Evolutionary conservation across 2,329 filamentous ascomycete genomes (phyloP).

Genomic region (Stachybotrys elegans): DNA sequence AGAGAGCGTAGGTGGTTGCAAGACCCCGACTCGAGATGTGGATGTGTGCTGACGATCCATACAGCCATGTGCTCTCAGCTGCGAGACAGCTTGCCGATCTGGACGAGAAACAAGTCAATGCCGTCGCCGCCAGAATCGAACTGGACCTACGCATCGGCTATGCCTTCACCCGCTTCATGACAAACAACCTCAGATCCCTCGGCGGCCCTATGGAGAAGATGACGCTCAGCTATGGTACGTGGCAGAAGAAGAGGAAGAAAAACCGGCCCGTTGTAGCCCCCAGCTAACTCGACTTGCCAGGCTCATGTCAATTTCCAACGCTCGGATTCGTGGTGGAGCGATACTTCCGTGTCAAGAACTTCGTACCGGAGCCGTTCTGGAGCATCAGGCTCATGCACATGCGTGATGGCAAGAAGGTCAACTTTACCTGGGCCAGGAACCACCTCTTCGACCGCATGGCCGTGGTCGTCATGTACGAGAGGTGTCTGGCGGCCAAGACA

Average conservation of each 20-base stretch:
- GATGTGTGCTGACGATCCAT: conserved; percentile 6
- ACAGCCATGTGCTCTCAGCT: conserved; percentile 78
- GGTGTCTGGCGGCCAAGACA: conserved; percentile 69
- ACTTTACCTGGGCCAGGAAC: conserved; percentile 76
- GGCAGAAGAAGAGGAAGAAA: not conserved
- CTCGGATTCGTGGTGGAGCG: conserved; percentile 95
- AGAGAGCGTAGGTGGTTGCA: conserved; percentile 66
- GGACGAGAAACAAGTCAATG: conserved; percentile 81
- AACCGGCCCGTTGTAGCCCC: not conserved
- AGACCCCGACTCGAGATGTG: too few relatives aligned
- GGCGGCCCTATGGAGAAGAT: conserved; percentile 61
- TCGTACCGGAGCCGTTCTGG: conserved; percentile 91
- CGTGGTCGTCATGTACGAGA: conserved; percentile 77
- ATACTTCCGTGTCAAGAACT: conserved; percentile 90
- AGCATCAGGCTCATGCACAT: conserved; percentile 77
- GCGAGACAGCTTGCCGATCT: conserved; percentile 71
- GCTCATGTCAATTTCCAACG: conserved; percentile 93
- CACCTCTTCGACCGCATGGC: conserved; percentile 84
- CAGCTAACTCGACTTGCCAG: conserved; percentile 31
- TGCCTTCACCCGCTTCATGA: conserved; percentile 86
- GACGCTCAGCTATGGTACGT: conserved; percentile 74
- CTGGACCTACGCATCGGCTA: conserved; percentile 89
- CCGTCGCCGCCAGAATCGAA: conserved; percentile 84
- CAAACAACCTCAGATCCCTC: conserved; percentile 67
- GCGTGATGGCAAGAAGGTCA: conserved; percentile 72